phyloP scores from a whole-genome alignment of 306 rosid genomes.

The Pyrus pyrifolia region DNA sequence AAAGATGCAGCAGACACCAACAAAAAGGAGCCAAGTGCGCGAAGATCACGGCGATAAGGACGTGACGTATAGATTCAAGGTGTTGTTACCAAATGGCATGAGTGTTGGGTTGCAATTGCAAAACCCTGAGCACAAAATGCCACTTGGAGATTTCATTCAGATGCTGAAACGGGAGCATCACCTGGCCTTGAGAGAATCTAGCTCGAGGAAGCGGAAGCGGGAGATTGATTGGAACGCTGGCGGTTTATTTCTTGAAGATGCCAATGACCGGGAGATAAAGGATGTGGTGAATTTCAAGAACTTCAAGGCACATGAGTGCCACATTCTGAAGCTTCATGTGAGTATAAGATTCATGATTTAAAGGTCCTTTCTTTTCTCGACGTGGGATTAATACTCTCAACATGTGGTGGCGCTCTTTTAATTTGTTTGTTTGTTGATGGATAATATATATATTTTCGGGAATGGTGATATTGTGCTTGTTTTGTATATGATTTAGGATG shows the following conservation, averaged over 20 bases:
- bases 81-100: constrained; percentile 38
- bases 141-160: constrained; percentile 17
- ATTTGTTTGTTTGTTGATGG: constrained; percentile 1
- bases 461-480: constrained; percentile 1
- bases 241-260: constrained; percentile 33
- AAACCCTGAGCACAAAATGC: constrained; percentile 21
- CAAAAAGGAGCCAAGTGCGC: constrained; percentile 12
- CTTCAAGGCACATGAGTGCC: constrained; percentile 29
- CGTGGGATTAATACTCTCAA: too few relatives aligned
- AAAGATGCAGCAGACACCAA: neutral
- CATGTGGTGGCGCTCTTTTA: neutral
- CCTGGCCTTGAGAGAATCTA: neutral
- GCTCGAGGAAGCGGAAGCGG: constrained; percentile 17
- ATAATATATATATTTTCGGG: neutral
- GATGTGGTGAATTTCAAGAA: constrained; percentile 18
- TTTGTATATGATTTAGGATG: constrained; percentile 21
- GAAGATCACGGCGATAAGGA: neutral
- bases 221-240: constrained; percentile 27
- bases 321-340: constrained; percentile 47
- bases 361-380: too few relatives aligned
- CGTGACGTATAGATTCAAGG: constrained; percentile 19
- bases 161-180: constrained; percentile 23
- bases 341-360: constrained; percentile 13
- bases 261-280: constrained; percentile 13
- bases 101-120: constrained; percentile 19